Evolutionary conservation across 148 eudicot genomes (phyloP).

Genomic region (Fagopyrum esculentum): DNA sequence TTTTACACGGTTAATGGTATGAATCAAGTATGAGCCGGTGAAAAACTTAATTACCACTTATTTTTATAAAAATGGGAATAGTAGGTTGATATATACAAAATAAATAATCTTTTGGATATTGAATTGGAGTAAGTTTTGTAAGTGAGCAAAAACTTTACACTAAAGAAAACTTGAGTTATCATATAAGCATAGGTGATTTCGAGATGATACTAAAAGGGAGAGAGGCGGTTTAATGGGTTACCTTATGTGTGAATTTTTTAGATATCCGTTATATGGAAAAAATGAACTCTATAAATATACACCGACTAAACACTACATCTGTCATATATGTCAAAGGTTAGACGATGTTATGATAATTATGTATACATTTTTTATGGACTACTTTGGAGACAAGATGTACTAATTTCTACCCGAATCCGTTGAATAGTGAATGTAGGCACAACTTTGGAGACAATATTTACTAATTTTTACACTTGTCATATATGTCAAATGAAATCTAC

Average conservation of each 20-base stretch:
- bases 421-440: conserved; percentile 39
- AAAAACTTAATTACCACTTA: neutral
- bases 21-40: neutral
- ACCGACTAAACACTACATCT: conserved; percentile 79
- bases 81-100: neutral
- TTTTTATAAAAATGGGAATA: neutral
- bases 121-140: conserved; percentile 57
- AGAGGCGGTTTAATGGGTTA: conserved; percentile 95
- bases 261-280: conserved; percentile 76
- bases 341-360: neutral
- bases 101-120: conserved; percentile 8
- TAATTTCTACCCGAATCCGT: neutral
- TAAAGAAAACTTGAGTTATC: conserved; percentile 72
- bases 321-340: conserved; percentile 92
- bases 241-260: conserved; percentile 88
- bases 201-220: conserved; percentile 93
- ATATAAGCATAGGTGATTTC: conserved; percentile 79
- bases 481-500: no score
- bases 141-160: conserved; percentile 96
- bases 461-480: no score
- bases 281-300: conserved; percentile 84
- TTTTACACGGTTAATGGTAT: neutral
- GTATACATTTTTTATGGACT: neutral
- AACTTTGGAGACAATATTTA: conserved; percentile 55
- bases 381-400: neutral